These are phyloP conservation scores for apple (Malus domestica) DNA, from an alignment of 306 rosid genomes.

Conservation along the genomic window ASM211411v1 NC_041801.1:8552001-8552500, in stretches of 20 bases:
- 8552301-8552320: constrained; percentile 74
- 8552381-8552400: constrained; percentile 99
- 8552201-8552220: constrained; percentile 90
- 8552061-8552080: not conserved
- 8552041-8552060: not conserved
- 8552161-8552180: constrained; percentile 51
- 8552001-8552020: not conserved
- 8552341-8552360: constrained; percentile 69
- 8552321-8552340: constrained; percentile 67
- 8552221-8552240: constrained; percentile 47
- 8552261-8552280: constrained; percentile 79
- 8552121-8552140: not conserved
- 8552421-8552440: constrained; percentile 43
- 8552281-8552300: constrained; percentile 81
- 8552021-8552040: not conserved
- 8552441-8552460: constrained; percentile 5
- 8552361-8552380: constrained; percentile 65
- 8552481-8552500: not conserved
- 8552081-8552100: not conserved
- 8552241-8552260: constrained; percentile 63
- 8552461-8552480: not conserved
- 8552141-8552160: not conserved
- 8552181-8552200: constrained; percentile 82
- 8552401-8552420: constrained; percentile 50
- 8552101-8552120: not conserved